Base-by-base conservation (phyloP, 345 rosid species). In the Hibiscus trionum region DNA sequence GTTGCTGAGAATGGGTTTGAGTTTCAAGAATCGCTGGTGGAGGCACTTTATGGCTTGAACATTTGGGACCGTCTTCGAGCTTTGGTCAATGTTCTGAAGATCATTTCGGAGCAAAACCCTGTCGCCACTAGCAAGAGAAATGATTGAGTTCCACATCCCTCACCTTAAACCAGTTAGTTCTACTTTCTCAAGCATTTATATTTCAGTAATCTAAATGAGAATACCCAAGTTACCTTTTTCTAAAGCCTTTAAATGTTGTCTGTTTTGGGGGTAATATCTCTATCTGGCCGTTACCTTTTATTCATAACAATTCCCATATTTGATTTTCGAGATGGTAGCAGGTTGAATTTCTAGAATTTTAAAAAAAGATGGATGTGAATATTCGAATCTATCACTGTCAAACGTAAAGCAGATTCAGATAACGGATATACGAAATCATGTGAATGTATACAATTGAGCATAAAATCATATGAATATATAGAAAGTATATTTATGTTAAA, bases 11-110 rank as follows among this genome's bases (percentile, higher is more conserved):
- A 89, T 12, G 96, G 89, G 61, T 90, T 95, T 10, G 89, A 90
- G 81, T 90, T 95, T 74, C 98, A 95, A 77, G 87, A 85, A 79
- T 90, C 91, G 1, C 88, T 92, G 19, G 97, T 92, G 52, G 94
- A 90, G 80, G 78, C 85, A 15, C 97, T 92, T 61, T 95, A 92
- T 56, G 96, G 98, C 35, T 79, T 89, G 86, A 92, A 81, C 87
- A 85, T 95, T 72, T 87, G 96, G 97, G 96, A 92, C 70, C 88
- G 96, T 14, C 73, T 92, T 70, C 83, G 90, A 77, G 94, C 99
- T 16, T 69, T 89, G 68, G 86, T 88, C 72, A 88, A 84, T 58
- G 93, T 88, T 63, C 61, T 90, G 80, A 92, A 95, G 90, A 69
- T 89, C 37, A 73, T 89, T 10, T 72, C 93, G 0, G 97, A 92